Evolutionary conservation across 345 rosid genomes (phyloP).

Genomic region (Arabidopsis suecica): DNA sequence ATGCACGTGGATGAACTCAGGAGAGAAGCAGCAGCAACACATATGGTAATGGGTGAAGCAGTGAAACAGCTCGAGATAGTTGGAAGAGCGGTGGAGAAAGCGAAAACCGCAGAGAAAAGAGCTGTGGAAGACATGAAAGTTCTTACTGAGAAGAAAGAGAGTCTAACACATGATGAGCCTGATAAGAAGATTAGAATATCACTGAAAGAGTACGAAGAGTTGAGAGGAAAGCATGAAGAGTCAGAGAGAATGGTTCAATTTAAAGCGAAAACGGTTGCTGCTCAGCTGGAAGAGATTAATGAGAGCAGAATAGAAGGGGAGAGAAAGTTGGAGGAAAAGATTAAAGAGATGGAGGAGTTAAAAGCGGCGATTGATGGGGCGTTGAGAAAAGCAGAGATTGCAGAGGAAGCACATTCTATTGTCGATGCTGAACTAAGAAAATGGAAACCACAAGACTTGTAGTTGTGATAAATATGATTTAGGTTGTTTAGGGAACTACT

Average conservation of each 20-base stretch:
- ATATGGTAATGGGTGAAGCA: constrained; percentile 44
- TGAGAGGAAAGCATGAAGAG: constrained; percentile 63
- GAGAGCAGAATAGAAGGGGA: constrained; percentile 54
- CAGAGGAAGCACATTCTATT: constrained; percentile 67
- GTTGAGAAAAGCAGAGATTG: constrained; percentile 65
- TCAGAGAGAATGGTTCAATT: constrained; percentile 52
- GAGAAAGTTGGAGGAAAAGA: constrained; percentile 54
- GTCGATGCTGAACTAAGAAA: constrained; percentile 72
- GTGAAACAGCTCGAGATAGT: constrained; percentile 56
- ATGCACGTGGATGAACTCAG: constrained; percentile 47
- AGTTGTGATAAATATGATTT: constrained; percentile 28
- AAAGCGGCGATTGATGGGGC: constrained; percentile 67
- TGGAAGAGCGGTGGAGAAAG: constrained; percentile 56
- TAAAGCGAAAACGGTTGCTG: constrained; percentile 57
- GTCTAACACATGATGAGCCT: constrained; percentile 39
- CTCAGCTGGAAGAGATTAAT: constrained; percentile 57
- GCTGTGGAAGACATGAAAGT: constrained; percentile 59
- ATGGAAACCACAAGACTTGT: constrained; percentile 54
- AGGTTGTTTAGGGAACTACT: constrained; percentile 37
- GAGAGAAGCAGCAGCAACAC: constrained; percentile 51
- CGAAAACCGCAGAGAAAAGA: constrained; percentile 58
- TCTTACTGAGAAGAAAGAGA: constrained; percentile 46
- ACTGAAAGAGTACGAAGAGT: constrained; percentile 53
- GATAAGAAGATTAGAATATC: constrained; percentile 59
- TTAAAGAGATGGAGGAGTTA: constrained; percentile 66